Percentiles rank a stretch among this genome's conserved stretches.
These are phyloP conservation scores for Metahyphopichia silvanorum DNA, from an alignment of 805 yeast genomes.

Conservation along the genomic window DNA sequence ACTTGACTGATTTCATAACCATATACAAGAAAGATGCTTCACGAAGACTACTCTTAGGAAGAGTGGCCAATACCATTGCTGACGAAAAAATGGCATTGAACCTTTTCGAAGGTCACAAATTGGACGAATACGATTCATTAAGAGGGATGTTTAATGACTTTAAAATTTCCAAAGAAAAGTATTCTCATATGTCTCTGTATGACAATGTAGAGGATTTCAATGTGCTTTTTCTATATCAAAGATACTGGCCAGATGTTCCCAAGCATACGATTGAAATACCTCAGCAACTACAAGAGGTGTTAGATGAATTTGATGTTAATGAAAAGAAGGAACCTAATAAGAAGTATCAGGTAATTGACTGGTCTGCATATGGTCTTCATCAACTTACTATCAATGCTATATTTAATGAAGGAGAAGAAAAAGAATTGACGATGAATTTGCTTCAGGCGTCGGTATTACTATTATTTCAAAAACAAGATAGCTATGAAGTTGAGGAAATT, in stretches of 20 bases:
- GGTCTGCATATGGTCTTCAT: slow-evolving; percentile 42
- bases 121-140: slow-evolving; percentile 24
- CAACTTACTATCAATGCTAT: slow-evolving; percentile 30
- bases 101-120: slow-evolving; percentile 21
- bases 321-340: slow-evolving; percentile 17
- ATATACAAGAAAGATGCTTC: slow-evolving; percentile 35
- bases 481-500: slow-evolving; percentile 18
- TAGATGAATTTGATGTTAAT: slow-evolving; percentile 17
- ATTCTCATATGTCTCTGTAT: slow-evolving; percentile 2
- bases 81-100: too few relatives aligned
- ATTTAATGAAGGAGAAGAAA: slow-evolving; percentile 27
- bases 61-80: slow-evolving; percentile 9
- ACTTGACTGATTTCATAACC: slow-evolving; percentile 29
- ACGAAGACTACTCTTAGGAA: slow-evolving; percentile 28
- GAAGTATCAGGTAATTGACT: slow-evolving; percentile 30
- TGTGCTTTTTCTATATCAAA: slow-evolving; percentile 30
- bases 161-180: slow-evolving; percentile 14
- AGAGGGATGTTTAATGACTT: slow-evolving; percentile 35
- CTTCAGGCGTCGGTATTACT: slow-evolving; percentile 41
- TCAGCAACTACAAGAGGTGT: slow-evolving; percentile 8
- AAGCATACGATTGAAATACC: slow-evolving; percentile 23
- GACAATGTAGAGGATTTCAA: slow-evolving; percentile 15
- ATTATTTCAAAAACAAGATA: slow-evolving; percentile 30
- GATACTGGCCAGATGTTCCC: slow-evolving; percentile 42
- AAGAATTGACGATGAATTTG: slow-evolving; percentile 37